A percentile compares a stretch with the other conserved stretches of the same genome.
Evolutionary conservation across 2,329 filamentous ascomycete genomes (phyloP).

Genomic region (Sclerotinia trifoliorum): DNA sequence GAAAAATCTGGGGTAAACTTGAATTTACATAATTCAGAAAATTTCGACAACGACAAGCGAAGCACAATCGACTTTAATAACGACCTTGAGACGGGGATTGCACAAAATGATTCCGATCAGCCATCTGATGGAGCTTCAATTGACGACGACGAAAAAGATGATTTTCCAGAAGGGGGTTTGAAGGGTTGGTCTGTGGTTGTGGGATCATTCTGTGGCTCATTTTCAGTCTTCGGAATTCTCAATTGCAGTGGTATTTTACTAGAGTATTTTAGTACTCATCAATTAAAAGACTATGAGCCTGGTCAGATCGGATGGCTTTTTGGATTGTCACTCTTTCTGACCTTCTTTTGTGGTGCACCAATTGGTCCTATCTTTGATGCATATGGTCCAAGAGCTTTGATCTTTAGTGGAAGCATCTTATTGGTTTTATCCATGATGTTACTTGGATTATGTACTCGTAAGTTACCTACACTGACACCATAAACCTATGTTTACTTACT

Average conservation of each 20-base stretch:
- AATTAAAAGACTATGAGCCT: constrained; percentile 56
- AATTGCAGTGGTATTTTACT: constrained; percentile 50
- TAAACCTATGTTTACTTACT: neutral
- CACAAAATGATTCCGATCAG: constrained; percentile 14
- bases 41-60: neutral
- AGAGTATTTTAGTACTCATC: constrained; percentile 60
- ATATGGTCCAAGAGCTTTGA: constrained; percentile 53
- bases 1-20: constrained; percentile 10
- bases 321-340: constrained; percentile 62
- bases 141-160: constrained; percentile 34
- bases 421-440: constrained; percentile 45
- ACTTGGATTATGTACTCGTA: constrained; percentile 56
- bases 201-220: constrained; percentile 62
- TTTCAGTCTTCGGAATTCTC: constrained; percentile 62
- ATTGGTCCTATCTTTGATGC: constrained; percentile 70
- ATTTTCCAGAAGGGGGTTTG: constrained; percentile 65
- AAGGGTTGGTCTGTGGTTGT: constrained; percentile 65
- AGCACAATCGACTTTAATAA: neutral
- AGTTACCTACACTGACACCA: constrained; percentile 30
- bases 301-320: constrained; percentile 59
- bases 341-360: constrained; percentile 68
- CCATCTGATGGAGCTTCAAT: constrained; percentile 27
- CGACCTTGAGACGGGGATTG: constrained; percentile 25
- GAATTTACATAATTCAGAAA: neutral
- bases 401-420: constrained; percentile 37